Base-by-base conservation (phyloP, 2,329 filamentous ascomycete genomes). In the Cladosporium sp. region DNA sequence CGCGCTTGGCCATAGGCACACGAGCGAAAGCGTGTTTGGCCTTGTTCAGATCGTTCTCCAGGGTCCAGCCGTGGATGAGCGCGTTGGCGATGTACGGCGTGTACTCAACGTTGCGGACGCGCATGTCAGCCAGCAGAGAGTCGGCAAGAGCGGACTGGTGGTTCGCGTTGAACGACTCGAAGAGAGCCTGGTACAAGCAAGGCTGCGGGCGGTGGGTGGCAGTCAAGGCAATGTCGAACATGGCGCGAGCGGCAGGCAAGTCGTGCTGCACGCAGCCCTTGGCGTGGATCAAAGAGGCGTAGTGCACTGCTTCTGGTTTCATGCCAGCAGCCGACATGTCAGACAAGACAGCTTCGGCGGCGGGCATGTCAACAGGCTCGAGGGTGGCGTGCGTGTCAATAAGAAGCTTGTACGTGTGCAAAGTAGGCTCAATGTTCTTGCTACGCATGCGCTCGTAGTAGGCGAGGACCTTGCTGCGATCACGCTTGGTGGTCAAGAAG, bases 51-150 rank as follows among this genome's bases (percentile, higher is more conserved):
- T 95, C 80, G 70, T 86, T 86, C 67, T 88, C 87, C 12, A 85
- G 80, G 18, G 92, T 89, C 92, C 93, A 99, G 56, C 93, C 93
- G 65, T 97, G 91, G 64, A 99, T 97, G 40, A 99, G 79, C 5
- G 92, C 96, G 75, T 99, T 99, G 65, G 93, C 93, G 65, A 99
- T 97, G 73, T 99, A 99, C 0, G 93, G 87, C 2, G 93, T 97
- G 76, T 97, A 83, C 61, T 90, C 86, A 9, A 99, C 84, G 32
- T 82, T 74, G 53, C 82, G 83, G 43, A 73, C 69, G 49, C 76
- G 78, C 93, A 99, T 97, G 59, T 88, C 79, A 18, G 73, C 72
- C 15, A 97, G 80, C 7, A 96, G 70, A 1, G 82, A 70, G 63
- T 91, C 84, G 0, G 89, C 92, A 54, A 66, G 65, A 24, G 86